Base-by-base conservation (phyloP, 352 stramenopile genomes). In the Pythium periplocum region DNA sequence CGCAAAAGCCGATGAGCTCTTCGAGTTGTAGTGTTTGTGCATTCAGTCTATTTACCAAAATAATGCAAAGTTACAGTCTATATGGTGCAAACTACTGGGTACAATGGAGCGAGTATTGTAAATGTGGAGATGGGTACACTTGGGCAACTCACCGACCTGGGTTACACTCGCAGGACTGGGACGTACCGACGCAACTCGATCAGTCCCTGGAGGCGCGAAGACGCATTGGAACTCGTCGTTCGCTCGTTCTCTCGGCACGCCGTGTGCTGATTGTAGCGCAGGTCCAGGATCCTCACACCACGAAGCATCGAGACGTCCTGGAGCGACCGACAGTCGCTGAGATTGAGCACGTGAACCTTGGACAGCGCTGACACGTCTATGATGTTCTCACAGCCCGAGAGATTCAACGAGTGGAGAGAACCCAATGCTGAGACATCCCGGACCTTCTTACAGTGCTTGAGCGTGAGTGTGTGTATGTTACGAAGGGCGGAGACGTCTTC, bases 241-340 rank as follows among this genome's bases (percentile, higher is more conserved):
- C 32, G 55, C 47, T 10, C 53, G 38, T 10, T 57, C 57, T 17
- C 17, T 26, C 17, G 17, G 17, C 17, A 26, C 17, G 17, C 17
- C 17, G 17, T 26, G 17, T 36, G 8, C 33, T 62, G 26, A 26
- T 86, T 88, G 66, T 79, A 86, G 39, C 78, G 75, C 36, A 91
- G 51, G 54, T 86, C 71, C 12, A 89, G 51, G 37, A 78, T 69
- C 3, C 78, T 72, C 10, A 88, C 78, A 26, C 71, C 62, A 0
- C 57, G 69, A n/a, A 88, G 73, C 73, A 78, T 81, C 6, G 61
- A 62, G 10, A 87, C 61, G 49, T 86, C 68, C 3, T 51, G 65
- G 5, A 89, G 48, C 35, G 68, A 67, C 6, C 51, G 59, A 58
- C 78, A 89, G 59, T 86, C 68, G 50, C 73, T 85, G 17, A 89